Conservation (phyloP, 345 rosid species). For the Bretschneidera sinensis region DNA sequence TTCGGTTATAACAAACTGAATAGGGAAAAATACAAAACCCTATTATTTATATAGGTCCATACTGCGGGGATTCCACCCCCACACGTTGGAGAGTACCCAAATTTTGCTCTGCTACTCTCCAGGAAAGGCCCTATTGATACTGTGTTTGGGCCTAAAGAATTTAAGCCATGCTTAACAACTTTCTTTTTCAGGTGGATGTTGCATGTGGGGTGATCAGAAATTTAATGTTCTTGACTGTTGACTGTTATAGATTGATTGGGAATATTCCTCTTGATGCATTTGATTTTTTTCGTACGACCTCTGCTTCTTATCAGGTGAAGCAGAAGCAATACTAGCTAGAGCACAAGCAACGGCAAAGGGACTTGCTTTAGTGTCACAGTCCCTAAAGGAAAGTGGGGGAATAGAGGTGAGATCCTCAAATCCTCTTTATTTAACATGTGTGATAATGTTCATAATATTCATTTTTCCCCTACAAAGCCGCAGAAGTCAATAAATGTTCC, state of each 20-base stretch:
- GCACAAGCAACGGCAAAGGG: conserved; percentile 84
- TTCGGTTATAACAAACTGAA: no score
- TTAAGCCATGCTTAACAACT: no score
- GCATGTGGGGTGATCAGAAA: neutral
- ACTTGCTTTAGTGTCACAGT: conserved; percentile 54
- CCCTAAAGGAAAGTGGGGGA: conserved; percentile 78
- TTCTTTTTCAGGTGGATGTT: no score
- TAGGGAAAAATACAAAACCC: no score
- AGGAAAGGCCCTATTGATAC: no score
- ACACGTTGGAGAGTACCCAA: no score
- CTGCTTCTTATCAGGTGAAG: conserved; percentile 61
- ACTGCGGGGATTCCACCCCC: no score
- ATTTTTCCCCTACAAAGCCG: neutral
- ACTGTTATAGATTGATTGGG: neutral
- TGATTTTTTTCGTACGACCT: no score
- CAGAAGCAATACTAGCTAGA: conserved; percentile 81
- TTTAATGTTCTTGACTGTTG: neutral
- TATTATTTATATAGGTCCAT: no score
- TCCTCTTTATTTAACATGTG: neutral
- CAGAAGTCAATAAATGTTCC: neutral
- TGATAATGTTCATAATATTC: neutral
- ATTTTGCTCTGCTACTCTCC: no score
- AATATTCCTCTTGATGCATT: neutral
- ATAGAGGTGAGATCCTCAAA: conserved; percentile 53
- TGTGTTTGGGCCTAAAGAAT: no score